Conservation (phyloP, 1,139 yeast species). For the Hemisphaericaspora subhashii region DNA sequence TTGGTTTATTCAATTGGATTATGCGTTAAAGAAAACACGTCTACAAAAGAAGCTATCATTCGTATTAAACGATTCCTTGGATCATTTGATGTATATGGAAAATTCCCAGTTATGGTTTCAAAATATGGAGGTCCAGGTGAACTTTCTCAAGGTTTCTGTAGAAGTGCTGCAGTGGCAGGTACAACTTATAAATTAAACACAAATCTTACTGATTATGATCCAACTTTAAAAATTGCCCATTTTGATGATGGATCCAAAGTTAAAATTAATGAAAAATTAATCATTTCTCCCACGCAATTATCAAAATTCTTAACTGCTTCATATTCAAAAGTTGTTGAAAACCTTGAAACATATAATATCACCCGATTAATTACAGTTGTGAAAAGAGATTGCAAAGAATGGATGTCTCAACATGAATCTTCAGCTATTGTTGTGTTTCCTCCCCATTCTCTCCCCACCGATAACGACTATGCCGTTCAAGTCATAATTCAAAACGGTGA, state of each 20-base stretch:
- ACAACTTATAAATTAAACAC: constrained; percentile 87
- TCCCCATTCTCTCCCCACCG: constrained; percentile 71
- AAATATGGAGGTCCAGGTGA: constrained; percentile 98
- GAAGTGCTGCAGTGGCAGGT: constrained; percentile 98
- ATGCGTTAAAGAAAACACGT: constrained; percentile 57
- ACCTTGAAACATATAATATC: constrained; percentile 48
- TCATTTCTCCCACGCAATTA: constrained; percentile 70
- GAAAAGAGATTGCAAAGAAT: constrained; percentile 82
- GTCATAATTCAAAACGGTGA: constrained; percentile 87
- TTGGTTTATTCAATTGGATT: constrained; percentile 84
- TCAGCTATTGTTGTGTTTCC: constrained; percentile 93
- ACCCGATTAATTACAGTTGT: constrained; percentile 82
- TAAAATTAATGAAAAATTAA: constrained; percentile 72
- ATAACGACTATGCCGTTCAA: constrained; percentile 75
- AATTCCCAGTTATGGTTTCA: constrained; percentile 87
- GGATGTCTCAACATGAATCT: constrained; percentile 80
- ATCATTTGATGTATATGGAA: constrained; percentile 92
- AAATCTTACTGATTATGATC: constrained; percentile 61
- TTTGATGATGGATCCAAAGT: constrained; percentile 78
- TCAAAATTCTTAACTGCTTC: constrained; percentile 47
- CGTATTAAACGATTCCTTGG: constrained; percentile 79
- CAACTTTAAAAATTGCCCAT: constrained; percentile 61
- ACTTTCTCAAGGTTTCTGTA: constrained; percentile 92
- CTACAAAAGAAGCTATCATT: constrained; percentile 72
- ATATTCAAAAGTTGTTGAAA: constrained; percentile 36